Conservation (phyloP, 768 basidiomycete genomes). For the Suillus variegatus region DNA sequence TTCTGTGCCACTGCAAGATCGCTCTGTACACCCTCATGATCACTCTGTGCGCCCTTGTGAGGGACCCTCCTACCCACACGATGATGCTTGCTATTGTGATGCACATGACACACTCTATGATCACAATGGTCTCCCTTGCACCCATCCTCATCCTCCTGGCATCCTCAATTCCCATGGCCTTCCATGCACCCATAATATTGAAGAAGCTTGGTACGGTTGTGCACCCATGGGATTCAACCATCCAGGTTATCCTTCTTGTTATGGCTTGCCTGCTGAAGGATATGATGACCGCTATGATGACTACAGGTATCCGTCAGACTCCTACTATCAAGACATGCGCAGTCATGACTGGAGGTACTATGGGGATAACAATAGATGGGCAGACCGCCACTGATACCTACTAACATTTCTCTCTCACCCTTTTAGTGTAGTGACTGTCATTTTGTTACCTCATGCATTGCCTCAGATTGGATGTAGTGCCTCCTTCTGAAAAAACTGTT, state of each 20-base stretch:
- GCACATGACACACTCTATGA: background rate
- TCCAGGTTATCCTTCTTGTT: background rate
- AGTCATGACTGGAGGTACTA: background rate
- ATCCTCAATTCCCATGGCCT: background rate
- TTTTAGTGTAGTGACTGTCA: conserved; percentile 3
- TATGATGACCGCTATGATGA: background rate
- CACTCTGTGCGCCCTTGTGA: background rate
- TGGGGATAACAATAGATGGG: background rate
- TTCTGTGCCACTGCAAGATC: no score
- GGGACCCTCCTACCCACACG: background rate
- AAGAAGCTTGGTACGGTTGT: background rate
- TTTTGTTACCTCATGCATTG: background rate
- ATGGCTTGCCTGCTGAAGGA: background rate
- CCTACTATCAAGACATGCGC: background rate
- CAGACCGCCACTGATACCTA: background rate
- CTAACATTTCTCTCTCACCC: background rate
- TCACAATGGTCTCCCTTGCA: background rate
- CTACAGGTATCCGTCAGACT: background rate
- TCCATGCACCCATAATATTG: background rate
- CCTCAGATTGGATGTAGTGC: background rate
- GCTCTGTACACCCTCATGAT: background rate
- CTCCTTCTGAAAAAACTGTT: background rate
- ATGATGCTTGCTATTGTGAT: background rate
- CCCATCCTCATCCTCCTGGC: background rate
- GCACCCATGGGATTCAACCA: background rate